Evolutionary conservation across 129 eudicot species (phyloP).

Genomic region (Flaveria ramosissima): DNA sequence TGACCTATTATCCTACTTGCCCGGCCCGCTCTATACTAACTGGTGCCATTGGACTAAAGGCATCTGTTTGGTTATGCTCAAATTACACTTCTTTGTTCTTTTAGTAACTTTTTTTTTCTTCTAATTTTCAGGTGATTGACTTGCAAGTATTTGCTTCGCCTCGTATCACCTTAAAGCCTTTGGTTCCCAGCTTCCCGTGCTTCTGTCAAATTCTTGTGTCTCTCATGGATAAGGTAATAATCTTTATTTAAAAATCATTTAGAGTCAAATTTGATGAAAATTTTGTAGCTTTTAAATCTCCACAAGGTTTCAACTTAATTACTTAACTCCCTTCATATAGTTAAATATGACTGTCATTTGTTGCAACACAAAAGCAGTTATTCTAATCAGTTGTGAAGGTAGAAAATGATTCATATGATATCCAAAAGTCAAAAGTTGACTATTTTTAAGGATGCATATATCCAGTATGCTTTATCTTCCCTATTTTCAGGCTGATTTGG

Average conservation of each 20-base stretch:
- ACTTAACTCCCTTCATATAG: slow-evolving; percentile 6
- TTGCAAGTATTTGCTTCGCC: slow-evolving; percentile 93
- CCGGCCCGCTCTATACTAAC: background rate
- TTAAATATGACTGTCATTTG: slow-evolving; percentile 6
- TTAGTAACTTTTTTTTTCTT: background rate
- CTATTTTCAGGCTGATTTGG: background rate
- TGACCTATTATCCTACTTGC: background rate
- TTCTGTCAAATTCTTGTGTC: slow-evolving; percentile 79
- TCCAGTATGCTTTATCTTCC: background rate
- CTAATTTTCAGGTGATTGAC: slow-evolving; percentile 66
- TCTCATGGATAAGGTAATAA: slow-evolving; percentile 83
- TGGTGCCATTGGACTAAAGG: background rate
- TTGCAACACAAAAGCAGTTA: background rate
- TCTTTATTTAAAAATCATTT: background rate
- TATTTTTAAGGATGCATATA: background rate
- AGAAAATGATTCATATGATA: slow-evolving; percentile 16
- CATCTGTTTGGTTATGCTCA: slow-evolving; percentile 3
- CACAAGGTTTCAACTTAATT: background rate
- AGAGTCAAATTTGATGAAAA: slow-evolving; percentile 5
- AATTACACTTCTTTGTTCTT: background rate
- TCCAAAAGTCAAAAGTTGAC: slow-evolving; percentile 3
- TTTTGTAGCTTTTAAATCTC: slow-evolving; percentile 1
- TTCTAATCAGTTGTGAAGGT: background rate
- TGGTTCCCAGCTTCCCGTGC: slow-evolving; percentile 91
- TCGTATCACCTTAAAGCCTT: slow-evolving; percentile 87